Conservation (phyloP, 805 yeast species). For the Barnettozyma californica region DNA sequence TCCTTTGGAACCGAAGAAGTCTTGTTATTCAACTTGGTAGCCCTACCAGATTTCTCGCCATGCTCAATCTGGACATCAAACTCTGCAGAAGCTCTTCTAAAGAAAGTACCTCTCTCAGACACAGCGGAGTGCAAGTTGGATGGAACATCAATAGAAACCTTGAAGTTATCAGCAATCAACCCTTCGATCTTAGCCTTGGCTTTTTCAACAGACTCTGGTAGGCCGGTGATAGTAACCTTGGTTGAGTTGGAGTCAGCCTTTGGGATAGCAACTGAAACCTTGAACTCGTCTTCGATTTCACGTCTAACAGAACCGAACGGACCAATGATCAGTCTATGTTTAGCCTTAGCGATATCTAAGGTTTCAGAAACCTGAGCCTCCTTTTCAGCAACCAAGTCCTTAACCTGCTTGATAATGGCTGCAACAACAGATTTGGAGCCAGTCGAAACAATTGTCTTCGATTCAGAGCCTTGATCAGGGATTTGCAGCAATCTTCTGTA, state of each 20-base stretch:
- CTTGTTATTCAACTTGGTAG: slow-evolving; percentile 42
- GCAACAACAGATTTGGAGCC: slow-evolving; percentile 77
- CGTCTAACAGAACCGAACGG: slow-evolving; percentile 74
- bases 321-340: slow-evolving; percentile 76
- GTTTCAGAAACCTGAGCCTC: slow-evolving; percentile 54
- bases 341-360: slow-evolving; percentile 59
- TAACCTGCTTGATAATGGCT: slow-evolving; percentile 56
- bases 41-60: slow-evolving; percentile 45
- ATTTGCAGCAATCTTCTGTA: slow-evolving; percentile 56
- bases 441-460: slow-evolving; percentile 51
- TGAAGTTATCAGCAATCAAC: slow-evolving; percentile 54
- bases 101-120: slow-evolving; percentile 60
- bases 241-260: slow-evolving; percentile 44
- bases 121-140: slow-evolving; percentile 51
- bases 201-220: slow-evolving; percentile 56
- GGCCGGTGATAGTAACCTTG: slow-evolving; percentile 53
- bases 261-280: slow-evolving; percentile 65
- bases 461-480: slow-evolving; percentile 62
- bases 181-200: slow-evolving; percentile 59
- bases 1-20: slow-evolving; percentile 43
- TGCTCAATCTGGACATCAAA: slow-evolving; percentile 54
- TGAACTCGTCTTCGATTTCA: slow-evolving; percentile 62
- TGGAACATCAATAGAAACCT: slow-evolving; percentile 52
- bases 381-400: slow-evolving; percentile 55
- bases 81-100: slow-evolving; percentile 47